Evolutionary conservation across 163 green algal genomes (phyloP).

Genomic region (Volvox carteri): DNA sequence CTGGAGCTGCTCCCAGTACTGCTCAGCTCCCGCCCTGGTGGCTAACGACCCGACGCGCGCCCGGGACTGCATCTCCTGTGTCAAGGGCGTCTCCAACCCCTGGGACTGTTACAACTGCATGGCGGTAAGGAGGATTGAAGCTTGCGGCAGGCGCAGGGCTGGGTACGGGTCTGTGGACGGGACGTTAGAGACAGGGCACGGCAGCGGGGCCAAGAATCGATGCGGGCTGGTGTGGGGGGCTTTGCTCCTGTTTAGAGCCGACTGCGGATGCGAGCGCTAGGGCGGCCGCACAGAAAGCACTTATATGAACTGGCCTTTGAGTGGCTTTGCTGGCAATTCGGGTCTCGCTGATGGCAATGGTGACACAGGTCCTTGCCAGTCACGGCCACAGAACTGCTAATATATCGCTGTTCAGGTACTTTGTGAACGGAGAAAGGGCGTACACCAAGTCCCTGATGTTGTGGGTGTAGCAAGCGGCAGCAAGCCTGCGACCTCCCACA

Average conservation of each 20-base stretch:
- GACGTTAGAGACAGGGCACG: background rate
- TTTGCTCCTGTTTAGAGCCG: too few relatives aligned
- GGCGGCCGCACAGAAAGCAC: background rate
- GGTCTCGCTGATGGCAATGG: too few relatives aligned
- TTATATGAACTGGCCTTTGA: background rate
- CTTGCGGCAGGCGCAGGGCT: background rate
- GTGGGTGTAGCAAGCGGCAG: too few relatives aligned
- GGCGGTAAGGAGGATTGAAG: background rate
- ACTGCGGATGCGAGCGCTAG: too few relatives aligned
- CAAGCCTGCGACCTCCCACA: background rate
- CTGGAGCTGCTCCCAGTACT: slow-evolving; percentile 35
- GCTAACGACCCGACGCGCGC: background rate
- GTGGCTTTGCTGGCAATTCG: too few relatives aligned
- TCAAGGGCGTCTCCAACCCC: background rate
- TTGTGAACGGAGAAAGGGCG: too few relatives aligned
- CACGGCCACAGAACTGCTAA: too few relatives aligned
- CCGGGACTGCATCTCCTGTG: slow-evolving; percentile 6
- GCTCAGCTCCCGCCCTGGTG: background rate
- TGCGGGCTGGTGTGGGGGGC: too few relatives aligned
- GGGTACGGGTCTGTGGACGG: background rate
- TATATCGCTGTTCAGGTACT: too few relatives aligned
- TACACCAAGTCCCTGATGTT: too few relatives aligned
- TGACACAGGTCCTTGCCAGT: too few relatives aligned
- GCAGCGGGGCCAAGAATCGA: too few relatives aligned
- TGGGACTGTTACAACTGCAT: slow-evolving; percentile 52